A percentile compares a stretch with the other conserved stretches of the same genome.
These are phyloP conservation scores for Sporothrix humicola DNA, from an alignment of 2,329 filamentous ascomycete genomes.

Conservation along the genomic window DNA sequence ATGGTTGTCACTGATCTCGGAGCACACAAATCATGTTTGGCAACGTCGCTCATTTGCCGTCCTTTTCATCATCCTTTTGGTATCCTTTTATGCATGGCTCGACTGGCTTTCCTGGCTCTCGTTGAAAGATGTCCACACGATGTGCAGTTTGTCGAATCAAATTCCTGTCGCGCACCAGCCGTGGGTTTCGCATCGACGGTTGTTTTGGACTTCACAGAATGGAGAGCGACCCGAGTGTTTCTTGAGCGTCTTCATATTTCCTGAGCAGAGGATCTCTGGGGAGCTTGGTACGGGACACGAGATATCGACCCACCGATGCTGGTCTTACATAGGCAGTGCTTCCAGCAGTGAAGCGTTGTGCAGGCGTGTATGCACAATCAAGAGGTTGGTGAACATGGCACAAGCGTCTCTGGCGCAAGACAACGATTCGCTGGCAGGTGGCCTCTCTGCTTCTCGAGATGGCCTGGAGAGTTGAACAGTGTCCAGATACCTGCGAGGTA, in stretches of 20 bases:
- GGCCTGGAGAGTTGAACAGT: not conserved
- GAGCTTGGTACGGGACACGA: not conserved
- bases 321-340: constrained; percentile 1
- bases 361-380: not conserved
- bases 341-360: constrained; percentile 10
- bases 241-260: too few species aligned
- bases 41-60: constrained; percentile 11
- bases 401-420: not conserved
- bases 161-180: constrained; percentile 23
- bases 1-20: not conserved
- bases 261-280: too few species aligned
- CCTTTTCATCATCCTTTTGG: not conserved
- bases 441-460: constrained; percentile 1
- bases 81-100: not conserved
- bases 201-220: constrained; percentile 23
- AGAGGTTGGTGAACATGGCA: not conserved
- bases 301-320: constrained; percentile 15
- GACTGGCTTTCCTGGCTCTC: not conserved
- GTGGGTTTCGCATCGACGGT: constrained; percentile 7
- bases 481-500: not conserved
- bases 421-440: not conserved
- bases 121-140: constrained; percentile 6
- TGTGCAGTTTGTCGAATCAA: constrained; percentile 21
- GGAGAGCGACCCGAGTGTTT: not conserved
- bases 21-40: not conserved